Base-by-base conservation (phyloP, 2,329 filamentous ascomycete genomes). In the Corniculantispora saksenae region DNA sequence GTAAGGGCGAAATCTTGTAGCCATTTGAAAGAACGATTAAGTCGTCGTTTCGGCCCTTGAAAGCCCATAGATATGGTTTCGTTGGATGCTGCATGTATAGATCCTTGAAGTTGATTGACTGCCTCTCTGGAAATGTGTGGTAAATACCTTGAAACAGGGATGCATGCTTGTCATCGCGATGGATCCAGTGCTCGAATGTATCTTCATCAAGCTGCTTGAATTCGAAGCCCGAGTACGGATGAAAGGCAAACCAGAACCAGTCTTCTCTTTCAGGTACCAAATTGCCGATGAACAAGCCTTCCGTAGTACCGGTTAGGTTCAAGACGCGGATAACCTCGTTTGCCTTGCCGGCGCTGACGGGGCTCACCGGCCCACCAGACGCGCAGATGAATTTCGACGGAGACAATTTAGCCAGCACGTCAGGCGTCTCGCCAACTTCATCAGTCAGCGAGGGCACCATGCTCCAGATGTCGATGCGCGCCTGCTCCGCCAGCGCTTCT, bases 401-500 rank as follows among this genome's bases (percentile, higher is more conserved):
- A 57, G 68, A 67, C 54, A 78, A 67, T 55, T 77, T 77, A 25
- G 67, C 66, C 57, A 78, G 64, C 0, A 78, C 67, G 2, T 74
- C 73, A 1, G 68, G 74, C 3, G 67, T 71, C 65, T 74, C 75
- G 54, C 69, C 76, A 10, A 73, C 61, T 62, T 78, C 77, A 21
- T 79, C 75, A 0, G 73, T 71, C 19, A 77, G 71, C 0, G 75
- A 78, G 1, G 77, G 77, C 0, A 78, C 72, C 72, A 79, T 75
- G 54, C 72, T 76, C 76, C 76, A 79, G 17, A 78, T 77, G 40
- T 77, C 75, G 35, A 81, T 76, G 12, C 75, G 74, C 0, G 69
- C 71, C 38, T 73, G 66, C 0, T 78, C 74, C 1, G 73, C 72
- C 0, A 80, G 71, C 2, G 63, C 66, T 21, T 77, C 75, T 0